phyloP scores from a whole-genome alignment of 2,329 filamentous ascomycete genomes.

The Aureobasidium musti region DNA sequence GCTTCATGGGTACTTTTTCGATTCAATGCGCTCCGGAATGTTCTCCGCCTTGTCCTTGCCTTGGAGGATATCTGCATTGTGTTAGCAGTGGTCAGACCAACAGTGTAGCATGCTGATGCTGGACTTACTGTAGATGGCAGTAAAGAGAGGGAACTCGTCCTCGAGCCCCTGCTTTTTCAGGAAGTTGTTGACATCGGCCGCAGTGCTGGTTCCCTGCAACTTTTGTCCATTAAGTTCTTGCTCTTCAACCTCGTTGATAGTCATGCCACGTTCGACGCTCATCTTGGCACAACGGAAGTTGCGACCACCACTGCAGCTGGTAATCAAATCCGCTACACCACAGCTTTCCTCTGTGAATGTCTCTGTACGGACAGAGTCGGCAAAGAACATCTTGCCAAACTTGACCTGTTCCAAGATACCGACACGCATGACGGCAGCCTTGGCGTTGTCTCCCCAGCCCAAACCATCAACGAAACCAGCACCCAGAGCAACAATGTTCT shows the following conservation, averaged over 20 bases:
- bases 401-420: constrained; percentile 95
- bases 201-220: constrained; percentile 90
- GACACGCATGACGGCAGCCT: constrained; percentile 97
- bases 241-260: constrained; percentile 83
- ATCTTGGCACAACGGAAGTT: constrained; percentile 95
- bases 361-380: constrained; percentile 71
- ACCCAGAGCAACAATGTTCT: constrained; percentile 94
- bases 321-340: constrained; percentile 93
- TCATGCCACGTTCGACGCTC: constrained; percentile 74
- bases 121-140: constrained; percentile 69
- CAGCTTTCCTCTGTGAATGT: constrained; percentile 98
- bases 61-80: constrained; percentile 66
- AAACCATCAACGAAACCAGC: constrained; percentile 94
- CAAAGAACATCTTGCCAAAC: constrained; percentile 93
- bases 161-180: constrained; percentile 76
- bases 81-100: background rate
- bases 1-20: constrained; percentile 31
- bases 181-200: constrained; percentile 87
- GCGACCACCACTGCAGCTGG: constrained; percentile 84
- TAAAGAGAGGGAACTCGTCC: constrained; percentile 87
- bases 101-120: background rate
- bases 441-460: constrained; percentile 98
- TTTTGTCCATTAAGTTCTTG: constrained; percentile 95
- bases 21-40: constrained; percentile 66
- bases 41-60: constrained; percentile 76